phyloP scores from a whole-genome alignment of 1,139 yeast genomes.

The Eremothecium sinecaudum region DNA sequence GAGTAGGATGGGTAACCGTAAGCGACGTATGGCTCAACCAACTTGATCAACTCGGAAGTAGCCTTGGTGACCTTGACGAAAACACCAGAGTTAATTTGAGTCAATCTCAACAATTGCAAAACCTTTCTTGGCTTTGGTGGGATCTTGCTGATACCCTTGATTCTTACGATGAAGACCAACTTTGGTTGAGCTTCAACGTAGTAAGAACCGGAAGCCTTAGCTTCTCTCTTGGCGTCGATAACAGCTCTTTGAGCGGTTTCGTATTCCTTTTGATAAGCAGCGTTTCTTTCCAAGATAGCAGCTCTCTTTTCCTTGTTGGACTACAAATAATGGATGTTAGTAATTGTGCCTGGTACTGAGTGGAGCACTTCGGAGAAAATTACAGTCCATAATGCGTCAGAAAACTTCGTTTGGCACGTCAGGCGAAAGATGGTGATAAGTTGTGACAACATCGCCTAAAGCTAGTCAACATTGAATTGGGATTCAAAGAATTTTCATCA shows the following conservation, averaged over 20 bases:
- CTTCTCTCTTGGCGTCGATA: conserved; percentile 89
- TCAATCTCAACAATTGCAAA: conserved; percentile 92
- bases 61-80: conserved; percentile 98
- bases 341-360: conserved; percentile 7
- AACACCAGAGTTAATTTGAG: conserved; percentile 97
- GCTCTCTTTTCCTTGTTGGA: conserved; percentile 87
- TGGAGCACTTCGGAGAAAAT: conserved; percentile 1
- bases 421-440: conserved; percentile 99
- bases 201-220: conserved; percentile 93
- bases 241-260: conserved; percentile 88
- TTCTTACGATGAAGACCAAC: conserved; percentile 95
- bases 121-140: conserved; percentile 99
- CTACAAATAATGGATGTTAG: conserved; percentile 35
- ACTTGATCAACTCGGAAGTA: conserved; percentile 88
- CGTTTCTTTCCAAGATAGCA: conserved; percentile 94
- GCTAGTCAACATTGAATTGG: conserved; percentile 65
- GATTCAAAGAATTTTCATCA: conserved; percentile 42
- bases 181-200: conserved; percentile 96
- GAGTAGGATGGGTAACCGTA: conserved; percentile 98
- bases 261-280: conserved; percentile 97
- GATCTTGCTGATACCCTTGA: conserved; percentile 99
- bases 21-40: conserved; percentile 98
- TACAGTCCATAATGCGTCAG: not conserved
- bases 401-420: conserved; percentile 38
- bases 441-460: conserved; percentile 77